Conservation (phyloP, 164 flowering plant genomes). For the Macadamia tetraphylla region DNA sequence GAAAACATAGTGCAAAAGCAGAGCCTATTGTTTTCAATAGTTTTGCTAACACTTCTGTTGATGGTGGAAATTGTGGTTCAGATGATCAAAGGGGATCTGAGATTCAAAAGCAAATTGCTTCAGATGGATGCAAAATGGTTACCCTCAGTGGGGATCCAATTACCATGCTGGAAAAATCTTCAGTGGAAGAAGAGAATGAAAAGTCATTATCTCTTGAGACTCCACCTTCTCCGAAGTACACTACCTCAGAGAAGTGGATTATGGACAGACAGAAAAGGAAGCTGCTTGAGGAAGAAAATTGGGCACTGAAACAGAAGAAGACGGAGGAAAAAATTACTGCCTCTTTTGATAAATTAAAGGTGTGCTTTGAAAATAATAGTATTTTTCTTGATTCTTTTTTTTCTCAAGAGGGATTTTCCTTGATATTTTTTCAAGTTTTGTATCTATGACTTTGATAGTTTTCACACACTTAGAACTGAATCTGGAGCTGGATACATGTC, state of each 20-base stretch:
- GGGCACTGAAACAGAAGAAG: slow-evolving; percentile 65
- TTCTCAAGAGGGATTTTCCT: too few relatives aligned
- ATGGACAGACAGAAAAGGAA: slow-evolving; percentile 67
- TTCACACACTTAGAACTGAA: too few relatives aligned
- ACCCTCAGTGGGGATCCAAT: slow-evolving; percentile 12
- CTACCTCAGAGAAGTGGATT: slow-evolving; percentile 84
- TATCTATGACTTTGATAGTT: too few relatives aligned
- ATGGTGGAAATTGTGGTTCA: slow-evolving; percentile 8
- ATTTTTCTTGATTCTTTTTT: not conserved
- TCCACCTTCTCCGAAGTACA: slow-evolving; percentile 58
- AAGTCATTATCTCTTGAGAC: slow-evolving; percentile 23
- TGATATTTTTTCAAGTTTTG: too few relatives aligned
- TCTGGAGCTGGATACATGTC: too few relatives aligned
- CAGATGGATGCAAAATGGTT: slow-evolving; percentile 24
- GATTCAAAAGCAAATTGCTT: slow-evolving; percentile 18
- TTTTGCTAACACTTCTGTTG: not conserved
- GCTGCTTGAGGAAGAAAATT: slow-evolving; percentile 42
- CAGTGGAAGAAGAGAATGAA: slow-evolving; percentile 42
- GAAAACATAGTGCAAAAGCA: slow-evolving; percentile 9
- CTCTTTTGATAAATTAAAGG: slow-evolving; percentile 68
- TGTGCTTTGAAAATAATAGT: slow-evolving; percentile 16
- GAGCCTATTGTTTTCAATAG: slow-evolving; percentile 10
- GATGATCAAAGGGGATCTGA: slow-evolving; percentile 24
- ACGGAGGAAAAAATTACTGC: slow-evolving; percentile 55
- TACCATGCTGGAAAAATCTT: slow-evolving; percentile 16